Evolutionary conservation across 2,329 filamentous ascomycete genomes (phyloP).

Genomic region (Pyricularia pennisetigena): DNA sequence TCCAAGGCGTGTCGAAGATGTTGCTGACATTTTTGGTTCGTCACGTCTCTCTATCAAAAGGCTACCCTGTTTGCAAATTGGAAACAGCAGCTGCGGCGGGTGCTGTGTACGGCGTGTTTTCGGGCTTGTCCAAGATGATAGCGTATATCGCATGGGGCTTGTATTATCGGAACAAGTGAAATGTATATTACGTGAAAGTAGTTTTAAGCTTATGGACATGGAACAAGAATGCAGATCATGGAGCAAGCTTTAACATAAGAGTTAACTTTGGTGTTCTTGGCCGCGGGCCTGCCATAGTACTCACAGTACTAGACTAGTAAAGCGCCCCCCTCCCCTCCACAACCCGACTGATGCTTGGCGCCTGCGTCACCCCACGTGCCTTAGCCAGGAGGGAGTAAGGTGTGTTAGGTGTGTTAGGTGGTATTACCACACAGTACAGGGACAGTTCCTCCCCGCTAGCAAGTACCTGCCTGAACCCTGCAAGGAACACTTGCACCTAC

Average conservation of each 20-base stretch:
- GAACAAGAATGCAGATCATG: background rate
- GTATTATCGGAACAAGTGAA: background rate
- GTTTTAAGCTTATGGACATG: background rate
- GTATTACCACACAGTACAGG: no score
- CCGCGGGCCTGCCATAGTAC: no score
- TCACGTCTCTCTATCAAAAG: background rate
- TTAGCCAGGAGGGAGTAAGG: background rate
- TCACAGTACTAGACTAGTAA: no score
- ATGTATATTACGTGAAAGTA: background rate
- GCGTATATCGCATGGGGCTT: slow-evolving; percentile 2
- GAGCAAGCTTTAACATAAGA: no score
- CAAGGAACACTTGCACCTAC: background rate
- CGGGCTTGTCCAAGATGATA: background rate
- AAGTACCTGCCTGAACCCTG: background rate
- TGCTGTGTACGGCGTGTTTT: slow-evolving; percentile 2
- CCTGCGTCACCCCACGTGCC: background rate
- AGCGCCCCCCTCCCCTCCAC: background rate
- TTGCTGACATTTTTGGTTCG: background rate
- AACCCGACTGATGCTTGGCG: background rate
- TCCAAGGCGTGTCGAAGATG: background rate
- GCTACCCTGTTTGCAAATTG: background rate
- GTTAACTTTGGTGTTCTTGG: no score
- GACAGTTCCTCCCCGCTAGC: background rate
- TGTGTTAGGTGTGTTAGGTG: no score
- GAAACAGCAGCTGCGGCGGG: slow-evolving; percentile 1